phyloP scores from a whole-genome alignment of 1,284 basidiomycete species.

The Apiotrichum siamense region DNA sequence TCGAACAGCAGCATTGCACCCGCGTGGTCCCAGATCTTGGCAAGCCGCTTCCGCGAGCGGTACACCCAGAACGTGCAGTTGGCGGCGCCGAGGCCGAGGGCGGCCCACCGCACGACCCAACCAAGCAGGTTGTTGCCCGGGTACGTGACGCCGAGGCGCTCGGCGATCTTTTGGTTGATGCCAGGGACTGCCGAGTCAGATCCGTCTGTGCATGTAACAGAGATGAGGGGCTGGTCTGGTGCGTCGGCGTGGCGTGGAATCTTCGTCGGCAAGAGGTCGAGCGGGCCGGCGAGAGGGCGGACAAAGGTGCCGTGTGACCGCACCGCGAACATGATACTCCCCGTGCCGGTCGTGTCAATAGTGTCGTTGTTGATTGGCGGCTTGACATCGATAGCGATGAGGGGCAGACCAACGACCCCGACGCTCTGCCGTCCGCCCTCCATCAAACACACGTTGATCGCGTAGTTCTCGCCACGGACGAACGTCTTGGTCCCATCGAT shows the following conservation, averaged over 20 bases:
- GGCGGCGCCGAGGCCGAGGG: background rate
- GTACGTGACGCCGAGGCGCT: background rate
- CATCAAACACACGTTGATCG: background rate
- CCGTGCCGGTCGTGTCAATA: background rate
- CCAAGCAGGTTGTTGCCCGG: conserved; percentile 1
- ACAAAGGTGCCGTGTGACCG: background rate
- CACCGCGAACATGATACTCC: background rate
- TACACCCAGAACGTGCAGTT: conserved; percentile 1
- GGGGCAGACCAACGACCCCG: background rate
- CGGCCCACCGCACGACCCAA: conserved; percentile 2
- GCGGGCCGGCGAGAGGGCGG: background rate
- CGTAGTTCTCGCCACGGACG: background rate
- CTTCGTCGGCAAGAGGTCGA: background rate
- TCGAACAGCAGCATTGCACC: conserved; percentile 1
- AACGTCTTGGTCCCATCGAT: conserved; percentile 1
- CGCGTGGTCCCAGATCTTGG: conserved; percentile 3
- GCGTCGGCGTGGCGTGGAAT: background rate
- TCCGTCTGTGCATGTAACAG: background rate
- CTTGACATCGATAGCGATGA: background rate
- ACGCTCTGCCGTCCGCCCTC: background rate
- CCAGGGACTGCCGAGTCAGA: background rate
- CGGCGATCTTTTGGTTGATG: background rate
- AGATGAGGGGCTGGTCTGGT: background rate
- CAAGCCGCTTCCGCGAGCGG: background rate
- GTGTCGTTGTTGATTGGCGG: background rate